A percentile compares a stretch with the other conserved stretches of the same genome.
Evolutionary conservation across 225 moss, liverwort and hornwort species (phyloP).

Genomic region (Pseudoscleropodium purum): DNA sequence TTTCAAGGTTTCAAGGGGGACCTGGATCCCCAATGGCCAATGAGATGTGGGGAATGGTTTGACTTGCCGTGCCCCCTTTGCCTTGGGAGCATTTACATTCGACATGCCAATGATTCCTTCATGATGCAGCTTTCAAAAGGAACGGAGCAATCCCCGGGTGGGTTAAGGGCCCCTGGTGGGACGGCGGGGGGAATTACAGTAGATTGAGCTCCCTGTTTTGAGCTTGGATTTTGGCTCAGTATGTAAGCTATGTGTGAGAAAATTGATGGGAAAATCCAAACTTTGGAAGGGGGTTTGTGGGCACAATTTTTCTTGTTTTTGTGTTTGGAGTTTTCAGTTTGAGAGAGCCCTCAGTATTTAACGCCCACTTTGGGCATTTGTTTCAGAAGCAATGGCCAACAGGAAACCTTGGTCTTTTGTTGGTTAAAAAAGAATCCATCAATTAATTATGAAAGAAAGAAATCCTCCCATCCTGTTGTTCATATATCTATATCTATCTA

Average conservation of each 20-base stretch:
- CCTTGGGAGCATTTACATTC: background rate
- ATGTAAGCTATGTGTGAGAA: background rate
- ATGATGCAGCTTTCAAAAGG: background rate
- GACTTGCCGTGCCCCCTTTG: background rate
- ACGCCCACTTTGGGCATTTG: background rate
- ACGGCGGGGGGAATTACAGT: background rate
- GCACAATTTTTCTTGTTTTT: no score
- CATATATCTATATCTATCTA: no score
- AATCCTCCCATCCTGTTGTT: background rate
- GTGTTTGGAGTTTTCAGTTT: background rate
- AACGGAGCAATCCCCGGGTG: background rate
- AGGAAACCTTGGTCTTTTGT: background rate
- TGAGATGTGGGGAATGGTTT: background rate
- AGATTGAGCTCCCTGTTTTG: background rate
- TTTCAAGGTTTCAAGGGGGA: background rate
- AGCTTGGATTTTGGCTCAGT: background rate
- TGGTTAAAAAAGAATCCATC: no score
- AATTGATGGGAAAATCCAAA: background rate
- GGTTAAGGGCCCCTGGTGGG: background rate
- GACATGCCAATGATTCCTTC: conserved; percentile 7
- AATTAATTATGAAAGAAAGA: background rate
- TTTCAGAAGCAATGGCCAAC: background rate
- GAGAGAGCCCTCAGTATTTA: background rate
- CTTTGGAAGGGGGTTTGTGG: no score
- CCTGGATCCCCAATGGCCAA: background rate